These are phyloP conservation scores for Candida insectalens DNA, from an alignment of 805 yeast species.

Conservation along the genomic window DNA sequence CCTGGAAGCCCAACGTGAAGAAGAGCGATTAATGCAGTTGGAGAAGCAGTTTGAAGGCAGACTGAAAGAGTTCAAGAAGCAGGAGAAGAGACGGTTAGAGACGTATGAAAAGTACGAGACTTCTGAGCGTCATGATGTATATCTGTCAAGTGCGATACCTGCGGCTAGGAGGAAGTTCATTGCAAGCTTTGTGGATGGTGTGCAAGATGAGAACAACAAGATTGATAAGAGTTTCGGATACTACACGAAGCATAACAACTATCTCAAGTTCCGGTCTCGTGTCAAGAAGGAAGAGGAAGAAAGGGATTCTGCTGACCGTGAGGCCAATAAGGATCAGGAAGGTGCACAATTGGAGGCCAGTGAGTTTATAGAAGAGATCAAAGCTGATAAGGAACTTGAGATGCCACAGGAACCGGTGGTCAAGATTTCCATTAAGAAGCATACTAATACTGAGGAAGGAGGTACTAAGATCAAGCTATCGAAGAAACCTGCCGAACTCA, in stretches of 20 bases:
- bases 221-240: conserved; percentile 26
- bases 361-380: conserved; percentile 7
- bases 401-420: conserved; percentile 9
- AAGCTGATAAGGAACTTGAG: conserved; percentile 6
- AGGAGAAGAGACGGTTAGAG: conserved; percentile 22
- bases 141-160: conserved; percentile 12
- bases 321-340: conserved; percentile 23
- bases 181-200: conserved; percentile 18
- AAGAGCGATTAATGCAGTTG: conserved; percentile 1
- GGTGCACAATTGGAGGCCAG: conserved; percentile 7
- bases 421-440: conserved; percentile 15
- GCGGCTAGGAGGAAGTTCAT: conserved; percentile 16
- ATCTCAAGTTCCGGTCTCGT: conserved; percentile 28
- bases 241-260: conserved; percentile 33
- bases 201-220: conserved; percentile 18
- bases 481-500: not conserved
- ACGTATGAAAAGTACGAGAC: conserved; percentile 25
- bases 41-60: conserved; percentile 10
- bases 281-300: conserved; percentile 32
- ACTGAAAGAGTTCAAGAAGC: conserved; percentile 11
- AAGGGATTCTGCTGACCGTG: conserved; percentile 30
- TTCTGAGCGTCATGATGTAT: conserved; percentile 19
- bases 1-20: conserved; percentile 13
- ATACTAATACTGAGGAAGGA: conserved; percentile 2
- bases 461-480: not conserved